Evolutionary conservation across 2,329 filamentous ascomycete genomes (phyloP).

Genomic region (Talaromyces sp.): DNA sequence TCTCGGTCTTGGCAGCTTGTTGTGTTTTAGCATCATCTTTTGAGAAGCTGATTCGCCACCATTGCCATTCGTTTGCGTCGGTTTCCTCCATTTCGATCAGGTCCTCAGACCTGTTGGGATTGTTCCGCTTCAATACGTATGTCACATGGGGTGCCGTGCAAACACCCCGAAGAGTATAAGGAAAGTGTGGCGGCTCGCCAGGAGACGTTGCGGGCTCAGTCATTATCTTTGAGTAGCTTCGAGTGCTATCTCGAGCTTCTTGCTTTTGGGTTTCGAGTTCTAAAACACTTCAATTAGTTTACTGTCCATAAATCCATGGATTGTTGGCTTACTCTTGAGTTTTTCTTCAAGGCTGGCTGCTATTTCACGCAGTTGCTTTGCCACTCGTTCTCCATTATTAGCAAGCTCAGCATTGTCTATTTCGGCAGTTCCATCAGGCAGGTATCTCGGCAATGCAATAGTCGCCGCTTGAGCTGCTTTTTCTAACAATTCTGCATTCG

Average conservation of each 20-base stretch:
- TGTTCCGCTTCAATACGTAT: conserved; percentile 47
- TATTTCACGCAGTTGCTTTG: conserved; percentile 29
- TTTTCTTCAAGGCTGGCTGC: conserved; percentile 38
- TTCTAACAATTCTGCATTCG: conserved; percentile 28
- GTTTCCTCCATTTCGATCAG: conserved; percentile 16
- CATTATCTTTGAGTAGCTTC: conserved; percentile 41
- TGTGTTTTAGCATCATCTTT: conserved; percentile 36
- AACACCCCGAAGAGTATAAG: conserved; percentile 55
- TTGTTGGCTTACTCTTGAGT: conserved; percentile 28
- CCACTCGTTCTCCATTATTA: conserved; percentile 23
- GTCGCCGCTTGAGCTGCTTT: conserved; percentile 30
- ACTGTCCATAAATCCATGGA: background rate
- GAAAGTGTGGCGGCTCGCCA: conserved; percentile 37
- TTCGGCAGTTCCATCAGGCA: conserved; percentile 13
- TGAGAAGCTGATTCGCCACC: conserved; percentile 54
- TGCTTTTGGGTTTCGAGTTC: conserved; percentile 41
- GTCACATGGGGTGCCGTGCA: conserved; percentile 54
- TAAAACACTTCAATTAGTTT: conserved; percentile 16
- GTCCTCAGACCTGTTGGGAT: conserved; percentile 20
- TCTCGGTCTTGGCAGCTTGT: conserved; percentile 19
- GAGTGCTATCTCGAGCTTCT: conserved; percentile 36
- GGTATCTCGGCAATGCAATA: conserved; percentile 20
- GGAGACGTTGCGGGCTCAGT: conserved; percentile 40
- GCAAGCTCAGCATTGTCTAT: conserved; percentile 16
- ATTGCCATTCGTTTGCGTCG: conserved; percentile 39